Evolutionary conservation across 2,329 filamentous ascomycete species (phyloP).

Genomic region (Nemania bipapillata): DNA sequence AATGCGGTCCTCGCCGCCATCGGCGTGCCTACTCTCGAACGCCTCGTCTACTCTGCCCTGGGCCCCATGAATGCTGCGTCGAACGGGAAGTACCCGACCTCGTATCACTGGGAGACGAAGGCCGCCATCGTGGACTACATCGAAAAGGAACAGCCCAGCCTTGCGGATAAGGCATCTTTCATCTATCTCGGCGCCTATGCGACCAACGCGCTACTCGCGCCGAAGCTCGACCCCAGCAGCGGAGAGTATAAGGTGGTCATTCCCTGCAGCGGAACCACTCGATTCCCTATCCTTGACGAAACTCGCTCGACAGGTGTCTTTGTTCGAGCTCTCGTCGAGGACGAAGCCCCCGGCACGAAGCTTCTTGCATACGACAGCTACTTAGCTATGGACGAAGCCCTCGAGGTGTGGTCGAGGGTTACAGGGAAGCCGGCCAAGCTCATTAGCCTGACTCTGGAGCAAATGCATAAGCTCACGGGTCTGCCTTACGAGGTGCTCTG

Average conservation of each 20-base stretch:
- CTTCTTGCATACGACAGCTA: conserved; percentile 59
- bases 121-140: conserved; percentile 48
- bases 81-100: conserved; percentile 43
- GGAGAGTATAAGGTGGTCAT: conserved; percentile 51
- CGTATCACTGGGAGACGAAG: conserved; percentile 51
- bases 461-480: conserved; percentile 52
- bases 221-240: conserved; percentile 44
- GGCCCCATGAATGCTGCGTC: conserved; percentile 38
- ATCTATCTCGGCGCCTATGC: conserved; percentile 52
- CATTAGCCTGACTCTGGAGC: conserved; percentile 47
- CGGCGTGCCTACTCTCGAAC: conserved; percentile 48
- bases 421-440: conserved; percentile 54
- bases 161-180: conserved; percentile 49
- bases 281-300: conserved; percentile 57
- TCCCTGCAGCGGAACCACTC: conserved; percentile 42
- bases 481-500: conserved; percentile 51
- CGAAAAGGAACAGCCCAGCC: conserved; percentile 39
- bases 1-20: conserved; percentile 48
- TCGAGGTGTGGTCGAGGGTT: conserved; percentile 52
- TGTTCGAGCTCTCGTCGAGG: conserved; percentile 57
- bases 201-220: conserved; percentile 49
- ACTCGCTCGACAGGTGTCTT: conserved; percentile 56
- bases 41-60: conserved; percentile 44
- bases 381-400: conserved; percentile 50
- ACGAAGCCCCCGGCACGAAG: conserved; percentile 54